Percentiles rank a stretch among this genome's conserved stretches.
phyloP scores from a whole-genome alignment of 805 yeast species.

The Yamadazyma ubonensis region DNA sequence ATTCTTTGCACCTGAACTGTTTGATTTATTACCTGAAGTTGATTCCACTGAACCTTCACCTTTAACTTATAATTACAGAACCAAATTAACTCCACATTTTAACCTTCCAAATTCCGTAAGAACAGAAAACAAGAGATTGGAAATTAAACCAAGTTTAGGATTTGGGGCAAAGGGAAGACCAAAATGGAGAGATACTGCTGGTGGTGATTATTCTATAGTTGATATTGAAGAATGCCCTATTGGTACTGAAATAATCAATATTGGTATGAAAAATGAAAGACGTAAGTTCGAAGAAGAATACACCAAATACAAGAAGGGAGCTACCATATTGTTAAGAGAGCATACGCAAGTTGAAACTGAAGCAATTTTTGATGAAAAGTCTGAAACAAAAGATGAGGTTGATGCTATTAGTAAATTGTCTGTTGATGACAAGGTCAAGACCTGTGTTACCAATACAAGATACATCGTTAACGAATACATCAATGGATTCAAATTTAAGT shows the following conservation, averaged over 20 bases:
- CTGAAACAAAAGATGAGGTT: conserved; percentile 39
- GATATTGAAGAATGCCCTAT: conserved; percentile 94
- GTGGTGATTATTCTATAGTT: conserved; percentile 64
- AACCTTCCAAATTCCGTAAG: conserved; percentile 58
- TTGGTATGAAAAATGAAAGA: conserved; percentile 73
- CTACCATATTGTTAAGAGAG: conserved; percentile 83
- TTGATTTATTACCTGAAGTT: conserved; percentile 55
- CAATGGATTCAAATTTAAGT: conserved; percentile 75
- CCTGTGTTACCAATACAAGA: conserved; percentile 77
- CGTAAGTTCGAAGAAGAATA: conserved; percentile 47
- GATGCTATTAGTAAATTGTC: conserved; percentile 18
- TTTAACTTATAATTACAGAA: conserved; percentile 70
- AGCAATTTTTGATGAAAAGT: conserved; percentile 19
- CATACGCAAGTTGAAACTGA: conserved; percentile 49
- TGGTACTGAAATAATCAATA: conserved; percentile 77
- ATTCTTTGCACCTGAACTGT: conserved; percentile 64
- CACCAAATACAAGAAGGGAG: conserved; percentile 66
- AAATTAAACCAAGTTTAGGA: conserved; percentile 70
- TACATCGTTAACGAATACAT: conserved; percentile 77
- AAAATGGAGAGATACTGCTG: conserved; percentile 55
- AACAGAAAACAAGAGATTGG: conserved; percentile 29
- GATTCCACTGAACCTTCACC: conserved; percentile 76
- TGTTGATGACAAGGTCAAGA: conserved; percentile 43
- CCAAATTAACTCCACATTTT: conserved; percentile 95
- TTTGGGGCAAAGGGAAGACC: conserved; percentile 87